A percentile compares a stretch with the other conserved stretches of the same genome.
These are phyloP conservation scores for Pulveroboletus frians DNA, from an alignment of 768 basidiomycete genomes.

Conservation along the genomic window DNA sequence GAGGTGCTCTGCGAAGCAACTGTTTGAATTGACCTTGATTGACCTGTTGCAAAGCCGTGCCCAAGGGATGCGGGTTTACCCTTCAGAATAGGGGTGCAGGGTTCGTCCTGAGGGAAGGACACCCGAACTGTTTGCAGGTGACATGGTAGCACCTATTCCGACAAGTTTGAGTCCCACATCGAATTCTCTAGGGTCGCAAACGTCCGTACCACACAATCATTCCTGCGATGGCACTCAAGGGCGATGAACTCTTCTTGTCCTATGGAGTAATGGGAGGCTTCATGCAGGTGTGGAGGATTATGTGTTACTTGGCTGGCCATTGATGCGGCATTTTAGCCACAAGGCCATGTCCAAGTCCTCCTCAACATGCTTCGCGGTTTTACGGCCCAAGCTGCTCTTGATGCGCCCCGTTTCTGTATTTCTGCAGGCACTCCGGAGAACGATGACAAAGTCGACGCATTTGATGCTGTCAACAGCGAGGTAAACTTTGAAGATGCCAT, in stretches of 20 bases:
- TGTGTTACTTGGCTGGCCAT: neutral
- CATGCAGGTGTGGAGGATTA: slow-evolving; percentile 57
- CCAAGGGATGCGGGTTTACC: slow-evolving; percentile 93
- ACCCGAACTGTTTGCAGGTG: slow-evolving; percentile 82
- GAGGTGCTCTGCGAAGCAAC: slow-evolving; percentile 40
- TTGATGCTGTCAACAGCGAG: slow-evolving; percentile 67
- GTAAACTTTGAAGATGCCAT: slow-evolving; percentile 90
- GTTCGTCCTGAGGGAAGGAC: slow-evolving; percentile 73
- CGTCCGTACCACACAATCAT: slow-evolving; percentile 93
- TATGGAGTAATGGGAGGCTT: slow-evolving; percentile 92
- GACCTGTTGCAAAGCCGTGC: slow-evolving; percentile 54
- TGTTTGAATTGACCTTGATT: neutral
- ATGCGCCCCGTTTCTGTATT: slow-evolving; percentile 95
- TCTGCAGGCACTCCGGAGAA: slow-evolving; percentile 73
- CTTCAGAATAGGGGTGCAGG: slow-evolving; percentile 90
- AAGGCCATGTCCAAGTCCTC: slow-evolving; percentile 94
- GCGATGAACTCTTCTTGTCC: slow-evolving; percentile 77
- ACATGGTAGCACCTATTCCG: neutral
- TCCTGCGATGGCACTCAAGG: slow-evolving; percentile 76
- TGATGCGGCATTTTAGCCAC: slow-evolving; percentile 50
- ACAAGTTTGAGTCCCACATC: neutral
- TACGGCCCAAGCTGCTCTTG: slow-evolving; percentile 83
- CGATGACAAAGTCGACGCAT: slow-evolving; percentile 41
- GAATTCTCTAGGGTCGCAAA: slow-evolving; percentile 61
- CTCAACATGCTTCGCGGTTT: slow-evolving; percentile 86